Percentiles rank a stretch among this genome's conserved stretches.
Conservation (phyloP, 805 yeast species). For the Saccharomycopsis babjevae region DNA sequence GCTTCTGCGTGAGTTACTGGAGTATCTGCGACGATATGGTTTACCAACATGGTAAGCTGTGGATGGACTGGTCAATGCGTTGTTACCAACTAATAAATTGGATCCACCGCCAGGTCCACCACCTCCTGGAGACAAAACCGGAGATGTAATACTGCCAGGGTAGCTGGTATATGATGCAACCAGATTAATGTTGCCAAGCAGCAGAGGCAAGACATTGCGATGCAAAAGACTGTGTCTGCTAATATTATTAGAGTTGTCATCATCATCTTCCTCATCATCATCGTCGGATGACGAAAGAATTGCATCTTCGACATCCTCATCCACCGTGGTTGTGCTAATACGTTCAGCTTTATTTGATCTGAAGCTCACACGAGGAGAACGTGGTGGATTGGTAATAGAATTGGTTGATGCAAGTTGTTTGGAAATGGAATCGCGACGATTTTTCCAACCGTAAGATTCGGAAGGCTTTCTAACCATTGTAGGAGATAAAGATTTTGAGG, state of each 20-base stretch:
- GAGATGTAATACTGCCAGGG: neutral
- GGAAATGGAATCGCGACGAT: conserved; percentile 15
- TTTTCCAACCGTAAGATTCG: conserved; percentile 17
- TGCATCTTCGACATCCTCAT: conserved; percentile 33
- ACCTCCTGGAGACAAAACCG: neutral
- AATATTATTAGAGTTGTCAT: neutral
- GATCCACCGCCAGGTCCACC: neutral
- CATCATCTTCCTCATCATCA: conserved; percentile 28
- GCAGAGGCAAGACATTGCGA: neutral
- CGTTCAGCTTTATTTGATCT: neutral
- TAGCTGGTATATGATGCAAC: neutral
- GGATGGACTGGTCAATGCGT: neutral
- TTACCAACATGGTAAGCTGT: neutral
- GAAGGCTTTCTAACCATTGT: conserved; percentile 11
- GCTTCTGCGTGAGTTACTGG: neutral
- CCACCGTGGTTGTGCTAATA: neutral
- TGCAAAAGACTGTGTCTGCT: neutral
- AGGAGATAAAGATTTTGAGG: conserved; percentile 6
- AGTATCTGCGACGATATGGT: conserved; percentile 1
- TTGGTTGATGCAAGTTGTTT: neutral
- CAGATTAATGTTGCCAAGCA: neutral
- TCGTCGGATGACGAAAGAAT: conserved; percentile 26
- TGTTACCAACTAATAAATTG: neutral
- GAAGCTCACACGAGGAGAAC: conserved; percentile 14
- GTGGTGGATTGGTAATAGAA: conserved; percentile 7